phyloP scores from a whole-genome alignment of 495 filamentous ascomycete genomes.

The Venustampulla echinocandica region DNA sequence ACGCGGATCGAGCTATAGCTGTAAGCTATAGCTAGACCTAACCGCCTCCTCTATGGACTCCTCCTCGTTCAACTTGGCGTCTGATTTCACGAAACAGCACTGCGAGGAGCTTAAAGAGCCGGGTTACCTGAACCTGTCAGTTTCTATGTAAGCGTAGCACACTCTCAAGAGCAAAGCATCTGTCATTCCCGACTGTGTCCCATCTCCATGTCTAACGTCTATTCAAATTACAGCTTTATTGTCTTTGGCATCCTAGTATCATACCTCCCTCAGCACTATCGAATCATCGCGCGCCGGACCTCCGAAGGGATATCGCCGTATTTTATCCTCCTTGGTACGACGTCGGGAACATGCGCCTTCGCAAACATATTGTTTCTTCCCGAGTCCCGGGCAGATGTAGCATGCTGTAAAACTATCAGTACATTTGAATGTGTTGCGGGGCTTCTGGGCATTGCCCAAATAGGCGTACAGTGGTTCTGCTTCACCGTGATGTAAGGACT shows the following conservation, averaged over 20 bases:
- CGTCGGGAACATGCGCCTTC: conserved; percentile 76
- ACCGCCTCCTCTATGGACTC: conserved; percentile 12
- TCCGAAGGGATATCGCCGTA: conserved; percentile 95
- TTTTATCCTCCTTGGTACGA: conserved; percentile 86
- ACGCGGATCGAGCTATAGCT: no score
- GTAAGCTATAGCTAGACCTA: background rate
- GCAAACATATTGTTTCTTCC: conserved; percentile 84
- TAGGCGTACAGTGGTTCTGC: conserved; percentile 84
- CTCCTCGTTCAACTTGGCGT: background rate
- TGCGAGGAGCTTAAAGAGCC: conserved; percentile 45
- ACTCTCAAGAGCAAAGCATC: no score
- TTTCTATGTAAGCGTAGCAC: conserved; percentile 24
- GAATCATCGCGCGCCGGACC: conserved; percentile 76
- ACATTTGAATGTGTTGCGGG: conserved; percentile 77
- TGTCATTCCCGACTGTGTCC: no score
- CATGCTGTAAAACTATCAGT: conserved; percentile 73
- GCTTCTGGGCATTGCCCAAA: conserved; percentile 77
- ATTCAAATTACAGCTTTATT: conserved; percentile 63
- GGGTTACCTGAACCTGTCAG: conserved; percentile 49
- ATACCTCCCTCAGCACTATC: conserved; percentile 89
- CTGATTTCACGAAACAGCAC: conserved; percentile 14
- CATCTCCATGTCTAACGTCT: background rate
- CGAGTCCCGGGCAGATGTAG: conserved; percentile 64
- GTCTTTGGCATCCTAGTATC: conserved; percentile 85
- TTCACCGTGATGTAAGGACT: conserved; percentile 75